phyloP scores from a whole-genome alignment of 2,329 filamentous ascomycete species.

The Fusarium sp. region DNA sequence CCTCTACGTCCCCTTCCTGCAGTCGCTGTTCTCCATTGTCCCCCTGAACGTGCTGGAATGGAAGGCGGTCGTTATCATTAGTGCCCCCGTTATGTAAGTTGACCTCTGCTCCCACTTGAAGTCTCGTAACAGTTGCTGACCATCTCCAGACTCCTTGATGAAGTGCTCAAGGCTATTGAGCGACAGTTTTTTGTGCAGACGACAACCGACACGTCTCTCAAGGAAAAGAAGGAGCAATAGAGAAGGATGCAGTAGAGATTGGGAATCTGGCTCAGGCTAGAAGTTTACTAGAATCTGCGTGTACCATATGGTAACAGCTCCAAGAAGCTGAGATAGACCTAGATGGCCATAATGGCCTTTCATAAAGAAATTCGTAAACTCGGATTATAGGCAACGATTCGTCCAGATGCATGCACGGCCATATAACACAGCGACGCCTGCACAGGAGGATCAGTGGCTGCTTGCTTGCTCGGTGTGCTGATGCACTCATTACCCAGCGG shows the following conservation, averaged over 20 bases:
- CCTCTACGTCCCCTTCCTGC: conserved; percentile 90
- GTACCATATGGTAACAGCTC: conserved; percentile 40
- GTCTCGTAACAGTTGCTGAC: conserved; percentile 37
- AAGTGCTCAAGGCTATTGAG: conserved; percentile 84
- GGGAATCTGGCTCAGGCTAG: conserved; percentile 39
- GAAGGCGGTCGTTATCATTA: conserved; percentile 90
- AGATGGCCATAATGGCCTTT: conserved; percentile 36
- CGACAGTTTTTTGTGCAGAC: conserved; percentile 72
- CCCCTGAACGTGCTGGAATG: conserved; percentile 89
- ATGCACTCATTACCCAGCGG: conserved; percentile 46
- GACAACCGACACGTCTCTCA: conserved; percentile 52
- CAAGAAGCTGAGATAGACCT: conserved; percentile 35
- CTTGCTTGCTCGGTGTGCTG: conserved; percentile 27
- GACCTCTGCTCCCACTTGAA: background rate
- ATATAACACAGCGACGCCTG: background rate
- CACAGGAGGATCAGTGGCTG: background rate
- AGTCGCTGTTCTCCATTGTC: conserved; percentile 89
- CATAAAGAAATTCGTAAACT: conserved; percentile 25
- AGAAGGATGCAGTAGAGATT: conserved; percentile 40
- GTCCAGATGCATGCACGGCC: background rate
- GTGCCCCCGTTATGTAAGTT: conserved; percentile 90
- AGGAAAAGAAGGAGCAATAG: conserved; percentile 68
- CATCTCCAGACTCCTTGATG: conserved; percentile 77
- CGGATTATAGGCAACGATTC: conserved; percentile 13
- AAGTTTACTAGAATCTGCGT: conserved; percentile 46